phyloP scores from a whole-genome alignment of 495 filamentous ascomycete genomes.

The Geoglossum glabrum region DNA sequence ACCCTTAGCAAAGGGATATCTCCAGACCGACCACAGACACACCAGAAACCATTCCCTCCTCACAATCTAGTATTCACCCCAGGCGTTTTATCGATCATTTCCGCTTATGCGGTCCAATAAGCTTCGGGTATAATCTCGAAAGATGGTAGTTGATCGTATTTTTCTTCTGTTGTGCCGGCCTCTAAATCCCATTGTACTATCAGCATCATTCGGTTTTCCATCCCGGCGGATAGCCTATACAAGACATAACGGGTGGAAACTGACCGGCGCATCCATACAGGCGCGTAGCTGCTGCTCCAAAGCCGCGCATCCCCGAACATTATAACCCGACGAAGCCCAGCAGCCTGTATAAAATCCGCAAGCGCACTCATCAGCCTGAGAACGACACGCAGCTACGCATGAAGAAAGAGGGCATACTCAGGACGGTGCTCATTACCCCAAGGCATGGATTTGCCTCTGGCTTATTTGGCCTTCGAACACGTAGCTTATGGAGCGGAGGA shows the following conservation, averaged over 20 bases:
- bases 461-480: constrained; percentile 64
- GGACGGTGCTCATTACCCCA: constrained; percentile 68
- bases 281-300: constrained; percentile 62
- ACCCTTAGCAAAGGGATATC: too few relatives aligned
- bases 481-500: constrained; percentile 54
- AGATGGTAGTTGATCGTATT: constrained; percentile 95
- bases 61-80: background rate
- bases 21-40: too few relatives aligned
- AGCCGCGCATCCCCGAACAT: constrained; percentile 48
- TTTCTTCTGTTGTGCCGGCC: constrained; percentile 41
- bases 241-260: constrained; percentile 6
- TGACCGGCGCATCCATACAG: constrained; percentile 84
- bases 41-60: background rate
- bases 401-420: constrained; percentile 40
- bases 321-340: constrained; percentile 80
- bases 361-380: background rate
- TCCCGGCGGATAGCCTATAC: too few relatives aligned
- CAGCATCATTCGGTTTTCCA: too few relatives aligned
- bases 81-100: constrained; percentile 13
- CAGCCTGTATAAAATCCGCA: constrained; percentile 38
- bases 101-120: constrained; percentile 55
- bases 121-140: constrained; percentile 62
- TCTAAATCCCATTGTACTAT: constrained; percentile 21
- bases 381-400: background rate
- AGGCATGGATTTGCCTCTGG: constrained; percentile 60